These are phyloP conservation scores for Geosmithia morbida DNA, from an alignment of 2,329 filamentous ascomycete species.

Conservation along the genomic window DNA sequence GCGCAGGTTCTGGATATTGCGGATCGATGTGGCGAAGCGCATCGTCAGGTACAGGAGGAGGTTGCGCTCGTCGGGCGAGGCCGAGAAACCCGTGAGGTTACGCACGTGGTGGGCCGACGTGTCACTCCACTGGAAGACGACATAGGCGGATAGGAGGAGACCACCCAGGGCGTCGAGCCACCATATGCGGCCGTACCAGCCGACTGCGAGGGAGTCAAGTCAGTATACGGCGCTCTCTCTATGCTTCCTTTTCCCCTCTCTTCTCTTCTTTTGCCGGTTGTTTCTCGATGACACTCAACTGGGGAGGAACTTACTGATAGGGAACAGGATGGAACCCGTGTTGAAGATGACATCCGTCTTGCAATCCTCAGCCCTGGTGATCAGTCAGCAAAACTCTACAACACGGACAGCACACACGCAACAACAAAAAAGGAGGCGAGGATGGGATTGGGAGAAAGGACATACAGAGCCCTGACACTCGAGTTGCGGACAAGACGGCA, in stretches of 20 bases:
- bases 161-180: conserved; percentile 74
- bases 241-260: too few species aligned
- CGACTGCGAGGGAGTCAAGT: conserved; percentile 28
- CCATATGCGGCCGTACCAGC: conserved; percentile 65
- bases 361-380: conserved; percentile 30
- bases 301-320: conserved; percentile 47
- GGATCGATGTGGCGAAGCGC: conserved; percentile 81
- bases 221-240: background rate
- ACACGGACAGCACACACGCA: background rate
- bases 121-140: conserved; percentile 65
- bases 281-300: too few species aligned
- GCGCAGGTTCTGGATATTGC: conserved; percentile 70
- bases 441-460: too few species aligned
- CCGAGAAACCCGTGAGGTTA: conserved; percentile 66
- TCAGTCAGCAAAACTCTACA: background rate
- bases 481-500: conserved; percentile 77
- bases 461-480: conserved; percentile 63
- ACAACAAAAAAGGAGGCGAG: background rate
- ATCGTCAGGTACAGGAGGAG: conserved; percentile 82
- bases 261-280: too few species aligned
- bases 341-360: conserved; percentile 81
- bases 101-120: conserved; percentile 67
- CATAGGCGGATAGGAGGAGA: conserved; percentile 60
- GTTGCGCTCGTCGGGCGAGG: conserved; percentile 69
- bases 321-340: conserved; percentile 76